Conservation (phyloP, 75 land plant species). For the Cryptomeria japonica region DNA sequence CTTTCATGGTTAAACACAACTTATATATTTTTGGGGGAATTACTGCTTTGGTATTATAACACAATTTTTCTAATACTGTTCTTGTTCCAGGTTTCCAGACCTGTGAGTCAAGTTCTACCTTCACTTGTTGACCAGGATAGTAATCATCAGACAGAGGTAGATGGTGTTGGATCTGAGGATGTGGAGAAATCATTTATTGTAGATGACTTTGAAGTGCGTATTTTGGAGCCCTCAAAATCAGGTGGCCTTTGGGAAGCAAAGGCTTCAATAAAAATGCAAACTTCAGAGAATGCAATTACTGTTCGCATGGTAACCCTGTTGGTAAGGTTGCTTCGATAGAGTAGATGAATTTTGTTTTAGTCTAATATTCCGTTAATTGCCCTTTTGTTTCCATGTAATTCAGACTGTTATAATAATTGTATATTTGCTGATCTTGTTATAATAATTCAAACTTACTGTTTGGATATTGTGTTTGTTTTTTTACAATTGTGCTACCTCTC, state of each 20-base stretch:
- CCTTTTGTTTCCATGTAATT: not conserved
- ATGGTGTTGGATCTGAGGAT: slow-evolving; percentile 56
- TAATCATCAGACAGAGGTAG: slow-evolving; percentile 57
- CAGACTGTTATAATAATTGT: not conserved
- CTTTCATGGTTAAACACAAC: not conserved
- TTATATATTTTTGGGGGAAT: not conserved
- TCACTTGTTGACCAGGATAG: slow-evolving; percentile 61
- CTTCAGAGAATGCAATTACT: slow-evolving; percentile 87
- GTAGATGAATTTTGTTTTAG: not conserved
- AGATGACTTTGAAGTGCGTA: slow-evolving; percentile 95
- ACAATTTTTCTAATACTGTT: not conserved
- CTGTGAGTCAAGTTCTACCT: slow-evolving; percentile 72
- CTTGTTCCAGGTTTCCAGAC: slow-evolving; percentile 65
- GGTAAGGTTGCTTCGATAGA: slow-evolving; percentile 40
- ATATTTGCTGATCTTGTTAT: not conserved
- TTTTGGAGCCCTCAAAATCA: slow-evolving; percentile 79
- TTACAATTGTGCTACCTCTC: slow-evolving; percentile 4
- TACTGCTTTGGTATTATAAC: not conserved
- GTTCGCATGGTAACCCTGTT: slow-evolving; percentile 82
- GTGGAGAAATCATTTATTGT: slow-evolving; percentile 62
- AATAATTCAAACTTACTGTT: too few relatives aligned
- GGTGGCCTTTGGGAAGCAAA: slow-evolving; percentile 82
- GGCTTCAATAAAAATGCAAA: slow-evolving; percentile 82
- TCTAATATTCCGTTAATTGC: not conserved
- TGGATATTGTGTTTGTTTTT: not conserved